phyloP scores from a whole-genome alignment of 1,284 basidiomycete species.

The Athelia psychrophila region DNA sequence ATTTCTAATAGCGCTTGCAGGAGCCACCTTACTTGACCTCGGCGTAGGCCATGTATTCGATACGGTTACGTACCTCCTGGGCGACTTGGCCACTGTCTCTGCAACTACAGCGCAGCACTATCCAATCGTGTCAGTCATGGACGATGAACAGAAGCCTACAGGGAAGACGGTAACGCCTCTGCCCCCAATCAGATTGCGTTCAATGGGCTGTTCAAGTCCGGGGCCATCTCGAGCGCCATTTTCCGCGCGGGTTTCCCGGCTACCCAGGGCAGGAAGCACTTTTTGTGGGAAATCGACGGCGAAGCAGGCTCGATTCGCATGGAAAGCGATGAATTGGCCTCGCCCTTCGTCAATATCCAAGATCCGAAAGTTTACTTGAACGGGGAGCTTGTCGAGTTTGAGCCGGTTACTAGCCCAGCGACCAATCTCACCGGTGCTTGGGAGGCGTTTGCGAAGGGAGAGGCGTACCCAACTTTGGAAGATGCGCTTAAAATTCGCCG shows the following conservation, averaged over 20 bases:
- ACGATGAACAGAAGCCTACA: slow-evolving; percentile 7
- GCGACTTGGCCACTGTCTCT: slow-evolving; percentile 26
- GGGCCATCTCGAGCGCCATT: slow-evolving; percentile 23
- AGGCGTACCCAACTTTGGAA: slow-evolving; percentile 27
- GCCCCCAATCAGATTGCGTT: slow-evolving; percentile 26
- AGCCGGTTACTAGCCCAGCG: slow-evolving; percentile 6
- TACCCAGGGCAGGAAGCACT: slow-evolving; percentile 17
- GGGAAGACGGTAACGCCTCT: slow-evolving; percentile 16
- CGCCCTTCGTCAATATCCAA: slow-evolving; percentile 14
- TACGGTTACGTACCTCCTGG: slow-evolving; percentile 24
- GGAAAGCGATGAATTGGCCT: slow-evolving; percentile 14
- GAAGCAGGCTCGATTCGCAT: slow-evolving; percentile 30
- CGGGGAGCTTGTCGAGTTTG: slow-evolving; percentile 22
- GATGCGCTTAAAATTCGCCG: slow-evolving; percentile 27
- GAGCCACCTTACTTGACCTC: neutral
- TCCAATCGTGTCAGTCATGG: slow-evolving; percentile 23
- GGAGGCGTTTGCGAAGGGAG: slow-evolving; percentile 23
- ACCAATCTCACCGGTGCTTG: slow-evolving; percentile 13
- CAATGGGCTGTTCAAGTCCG: slow-evolving; percentile 23
- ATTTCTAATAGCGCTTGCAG: neutral
- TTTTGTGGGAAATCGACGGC: slow-evolving; percentile 35
- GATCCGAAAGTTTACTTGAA: slow-evolving; percentile 24
- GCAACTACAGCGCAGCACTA: slow-evolving; percentile 23
- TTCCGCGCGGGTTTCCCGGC: slow-evolving; percentile 22
- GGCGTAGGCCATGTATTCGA: slow-evolving; percentile 27